A percentile compares a stretch with the other conserved stretches of the same genome.
Conservation (phyloP, 352 stramenopile species). For the Globisporangium paroecandrum region DNA sequence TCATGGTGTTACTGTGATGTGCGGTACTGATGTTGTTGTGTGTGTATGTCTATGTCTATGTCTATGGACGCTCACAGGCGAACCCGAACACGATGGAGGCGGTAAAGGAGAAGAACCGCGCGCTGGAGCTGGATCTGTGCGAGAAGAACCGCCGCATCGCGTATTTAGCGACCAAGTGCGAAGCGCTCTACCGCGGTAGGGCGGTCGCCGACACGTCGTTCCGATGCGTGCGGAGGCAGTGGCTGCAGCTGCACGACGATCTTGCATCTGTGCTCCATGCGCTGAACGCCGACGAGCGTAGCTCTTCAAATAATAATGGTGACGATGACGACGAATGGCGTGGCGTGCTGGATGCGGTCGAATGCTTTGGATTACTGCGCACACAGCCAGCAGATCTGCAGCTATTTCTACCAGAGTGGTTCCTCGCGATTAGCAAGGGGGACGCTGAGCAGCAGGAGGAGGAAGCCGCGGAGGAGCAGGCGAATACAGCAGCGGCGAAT, state of each 20-base stretch:
- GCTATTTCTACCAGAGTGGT: constrained; percentile 69
- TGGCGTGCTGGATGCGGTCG: constrained; percentile 28
- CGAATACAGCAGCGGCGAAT: background rate
- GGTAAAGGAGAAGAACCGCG: constrained; percentile 70
- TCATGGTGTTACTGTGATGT: too few species aligned
- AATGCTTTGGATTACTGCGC: constrained; percentile 42
- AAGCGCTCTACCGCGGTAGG: constrained; percentile 57
- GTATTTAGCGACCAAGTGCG: constrained; percentile 64
- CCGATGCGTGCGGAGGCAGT: constrained; percentile 55
- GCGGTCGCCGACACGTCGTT: constrained; percentile 48
- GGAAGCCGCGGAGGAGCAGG: constrained; percentile 11
- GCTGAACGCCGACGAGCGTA: constrained; percentile 2
- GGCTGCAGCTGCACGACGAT: constrained; percentile 68
- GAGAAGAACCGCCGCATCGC: constrained; percentile 82
- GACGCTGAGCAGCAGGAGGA: constrained; percentile 33
- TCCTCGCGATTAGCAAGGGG: constrained; percentile 46
- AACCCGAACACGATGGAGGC: constrained; percentile 76
- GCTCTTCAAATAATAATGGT: constrained; percentile 6
- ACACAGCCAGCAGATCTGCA: constrained; percentile 40
- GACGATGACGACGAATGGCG: constrained; percentile 31
- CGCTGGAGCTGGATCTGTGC: constrained; percentile 65
- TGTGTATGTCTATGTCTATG: background rate
- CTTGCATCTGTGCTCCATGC: constrained; percentile 27
- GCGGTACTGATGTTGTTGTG: background rate
- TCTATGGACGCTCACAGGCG: constrained; percentile 24